Evolutionary conservation across 2,329 filamentous ascomycete genomes (phyloP), one percentile per base, ranked within the genome.

Genomic region (Cryphonectria parasitica): DNA sequence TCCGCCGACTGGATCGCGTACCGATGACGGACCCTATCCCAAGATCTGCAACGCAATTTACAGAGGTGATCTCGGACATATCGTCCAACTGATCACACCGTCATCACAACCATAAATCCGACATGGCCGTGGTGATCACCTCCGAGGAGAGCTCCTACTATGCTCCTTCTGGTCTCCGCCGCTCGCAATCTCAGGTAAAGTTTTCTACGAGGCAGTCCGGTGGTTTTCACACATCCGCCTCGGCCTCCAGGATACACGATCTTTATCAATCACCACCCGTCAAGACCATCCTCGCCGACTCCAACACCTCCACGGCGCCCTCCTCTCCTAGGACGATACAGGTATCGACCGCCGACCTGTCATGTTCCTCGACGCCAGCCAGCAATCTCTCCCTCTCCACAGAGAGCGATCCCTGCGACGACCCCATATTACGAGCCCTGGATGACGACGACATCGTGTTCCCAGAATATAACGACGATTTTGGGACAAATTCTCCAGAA

Each of bases 311-410:
- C 3, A 89, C 88, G 2, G 80, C 83, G 2, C 83, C 86, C n/a
- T 88, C 88, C 0, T 89, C 88, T 43, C 88, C 88, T 36, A 83
- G 82, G 67, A 84, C 84, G 19, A 73, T 84, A 49, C 84, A 85
- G 69, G 82, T 81, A 68, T 87, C 88, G 73, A 88, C 82, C 78
- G 89, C 82, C 31, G 82, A 85, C 69, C 84, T 86, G 5, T 90
- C 89, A 1, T 88, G 85, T 77, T 83, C 85, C 34, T 91, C 90
- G 2, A 92, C 89, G 3, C 87, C 89, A 5, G 86, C 87, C 25
- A 90, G 88, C 75, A 91, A 87, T 74, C 80, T 90, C 68, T 91
- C 89, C 17, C 80, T 91, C 68, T 85, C 87, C 10, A 72, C 71
- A 17, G 71, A 72, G 31, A 70, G 52, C 68, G 87, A 85, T 63